phyloP scores from a whole-genome alignment of 768 basidiomycete genomes.

The Vishniacozyma victoriae region DNA sequence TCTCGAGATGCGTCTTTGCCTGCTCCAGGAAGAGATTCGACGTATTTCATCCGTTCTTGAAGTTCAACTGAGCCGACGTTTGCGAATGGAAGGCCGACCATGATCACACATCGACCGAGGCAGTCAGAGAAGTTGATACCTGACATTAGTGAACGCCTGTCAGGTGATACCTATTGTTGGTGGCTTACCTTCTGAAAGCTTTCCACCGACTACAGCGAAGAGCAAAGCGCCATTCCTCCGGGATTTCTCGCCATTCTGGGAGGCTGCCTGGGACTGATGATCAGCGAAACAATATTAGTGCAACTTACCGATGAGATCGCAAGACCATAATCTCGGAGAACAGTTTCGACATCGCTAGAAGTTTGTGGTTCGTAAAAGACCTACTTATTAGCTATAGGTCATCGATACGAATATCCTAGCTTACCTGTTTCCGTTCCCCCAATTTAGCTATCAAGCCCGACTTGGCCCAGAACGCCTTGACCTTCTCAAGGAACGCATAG shows the following conservation, averaged over 20 bases:
- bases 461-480: slow-evolving; percentile 62
- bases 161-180: not conserved
- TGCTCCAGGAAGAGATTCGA: slow-evolving; percentile 52
- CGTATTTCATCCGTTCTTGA: slow-evolving; percentile 84
- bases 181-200: slow-evolving; percentile 72
- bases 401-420: slow-evolving; percentile 9
- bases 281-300: not conserved
- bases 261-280: not conserved
- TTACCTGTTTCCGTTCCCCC: slow-evolving; percentile 66
- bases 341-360: slow-evolving; percentile 62
- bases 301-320: slow-evolving; percentile 48
- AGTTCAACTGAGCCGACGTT: slow-evolving; percentile 87
- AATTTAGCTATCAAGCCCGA: slow-evolving; percentile 62
- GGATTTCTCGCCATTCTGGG: slow-evolving; percentile 8
- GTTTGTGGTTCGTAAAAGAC: slow-evolving; percentile 85
- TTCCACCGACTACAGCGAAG: slow-evolving; percentile 92
- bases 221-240: slow-evolving; percentile 63
- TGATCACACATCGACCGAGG: slow-evolving; percentile 75
- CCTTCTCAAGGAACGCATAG: slow-evolving; percentile 69
- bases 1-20: slow-evolving; percentile 52
- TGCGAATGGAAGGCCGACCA: slow-evolving; percentile 88
- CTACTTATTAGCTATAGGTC: slow-evolving; percentile 47
- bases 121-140: slow-evolving; percentile 66
- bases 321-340: slow-evolving; percentile 65
- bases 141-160: slow-evolving; percentile 1